A percentile compares a stretch with the other conserved stretches of the same genome.
Evolutionary conservation across 495 filamentous ascomycete genomes (phyloP).

Genomic region (Aspergillus haitiensis): DNA sequence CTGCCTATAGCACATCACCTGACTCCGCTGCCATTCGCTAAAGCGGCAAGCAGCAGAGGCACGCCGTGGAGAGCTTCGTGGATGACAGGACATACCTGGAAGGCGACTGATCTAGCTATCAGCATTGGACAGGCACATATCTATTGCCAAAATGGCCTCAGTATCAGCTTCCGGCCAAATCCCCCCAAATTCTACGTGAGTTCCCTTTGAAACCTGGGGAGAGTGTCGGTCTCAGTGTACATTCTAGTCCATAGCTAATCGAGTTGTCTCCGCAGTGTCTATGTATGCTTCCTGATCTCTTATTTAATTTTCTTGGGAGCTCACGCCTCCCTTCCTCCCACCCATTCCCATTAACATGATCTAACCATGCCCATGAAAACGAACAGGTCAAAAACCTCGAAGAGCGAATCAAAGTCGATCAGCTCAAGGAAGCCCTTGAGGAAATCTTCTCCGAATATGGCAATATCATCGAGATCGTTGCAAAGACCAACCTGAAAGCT

Average conservation of each 20-base stretch:
- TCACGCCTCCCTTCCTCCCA: slow-evolving; percentile 18
- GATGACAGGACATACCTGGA: neutral
- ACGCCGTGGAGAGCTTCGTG: too few relatives aligned
- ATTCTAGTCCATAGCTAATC: slow-evolving; percentile 18
- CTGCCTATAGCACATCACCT: too few relatives aligned
- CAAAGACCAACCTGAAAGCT: slow-evolving; percentile 86
- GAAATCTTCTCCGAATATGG: slow-evolving; percentile 91
- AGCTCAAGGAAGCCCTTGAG: slow-evolving; percentile 69
- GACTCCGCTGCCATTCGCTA: too few relatives aligned
- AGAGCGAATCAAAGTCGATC: slow-evolving; percentile 82
- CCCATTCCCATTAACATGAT: slow-evolving; percentile 17
- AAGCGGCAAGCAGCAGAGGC: too few relatives aligned
- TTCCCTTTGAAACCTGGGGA: slow-evolving; percentile 9
- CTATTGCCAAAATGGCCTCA: slow-evolving; percentile 45
- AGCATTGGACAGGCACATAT: neutral
- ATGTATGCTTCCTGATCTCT: slow-evolving; percentile 39
- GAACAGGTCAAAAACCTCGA: slow-evolving; percentile 83
- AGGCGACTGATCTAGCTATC: neutral
- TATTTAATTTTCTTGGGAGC: slow-evolving; percentile 13
- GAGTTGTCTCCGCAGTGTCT: slow-evolving; percentile 46
- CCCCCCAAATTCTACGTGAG: slow-evolving; percentile 53
- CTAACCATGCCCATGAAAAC: slow-evolving; percentile 19
- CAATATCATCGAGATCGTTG: slow-evolving; percentile 84
- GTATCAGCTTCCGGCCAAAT: slow-evolving; percentile 29
- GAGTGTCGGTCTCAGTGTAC: neutral